Base-by-base conservation (phyloP, 108 stramenopile genomes). In the Schizochytrium sp. region DNA sequence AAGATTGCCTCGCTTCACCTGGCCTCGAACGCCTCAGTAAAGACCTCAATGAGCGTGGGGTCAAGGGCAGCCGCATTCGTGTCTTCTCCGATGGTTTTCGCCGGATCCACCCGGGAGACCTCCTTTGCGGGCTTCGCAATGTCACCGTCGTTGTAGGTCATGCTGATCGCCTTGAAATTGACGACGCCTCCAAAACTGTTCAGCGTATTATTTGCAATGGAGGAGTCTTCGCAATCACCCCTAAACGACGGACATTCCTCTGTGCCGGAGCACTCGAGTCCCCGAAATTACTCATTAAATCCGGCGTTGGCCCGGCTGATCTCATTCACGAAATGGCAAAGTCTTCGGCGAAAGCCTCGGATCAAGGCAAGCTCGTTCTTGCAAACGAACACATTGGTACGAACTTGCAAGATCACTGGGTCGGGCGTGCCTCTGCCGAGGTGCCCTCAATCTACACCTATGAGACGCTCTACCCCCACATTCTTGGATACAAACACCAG, bases 341-440 rank as follows among this genome's bases (percentile, higher is more conserved):
- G 14, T 16, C 55, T 16, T 8, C 55, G 55, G 34, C 34, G 34
- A 34, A 34, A 34, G 34, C 34, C 34, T 34, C 34, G 34, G 34
- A 34, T 0, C 34, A 34, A 34, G 34, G 34, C 34, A 34, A 57
- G 55, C 55, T 83, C 48, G 12, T 83, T 18, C 43, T 83, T 1
- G 76, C 12, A 12, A 83, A 83, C 23, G 76, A 83, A 6, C 76
- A 83, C 76, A 34, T 83, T 23, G 76, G 76, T 14, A 34, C 3
- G 45, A 83, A 83, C 28, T 23, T 83, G 48, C 76, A 83, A 4
- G 76, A 83, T 23, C 76, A 83, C 51, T 83, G 76, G 76, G 76
- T 83, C 14, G 76, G 76, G 6, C 45, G 76, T 23, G 76, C 51
- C 23, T 83, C 76, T 2, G 76, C 76, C 8, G 25, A 83, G 6